These are phyloP conservation scores for Kwoniella heveanensis DNA, from an alignment of 768 basidiomycete genomes.

Conservation along the genomic window DNA sequence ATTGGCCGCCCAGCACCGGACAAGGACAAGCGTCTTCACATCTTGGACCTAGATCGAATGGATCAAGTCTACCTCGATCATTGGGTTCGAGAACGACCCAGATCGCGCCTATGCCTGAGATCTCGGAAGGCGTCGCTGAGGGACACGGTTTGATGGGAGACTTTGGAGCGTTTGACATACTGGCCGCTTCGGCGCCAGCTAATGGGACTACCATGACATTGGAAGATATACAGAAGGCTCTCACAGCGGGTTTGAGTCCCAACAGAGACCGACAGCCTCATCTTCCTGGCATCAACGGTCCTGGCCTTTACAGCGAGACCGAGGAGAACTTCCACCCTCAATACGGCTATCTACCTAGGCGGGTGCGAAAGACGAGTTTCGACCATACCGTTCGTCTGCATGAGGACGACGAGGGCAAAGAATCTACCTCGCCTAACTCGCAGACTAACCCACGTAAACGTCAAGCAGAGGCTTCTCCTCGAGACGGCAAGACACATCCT, in stretches of 20 bases:
- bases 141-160: conserved; percentile 1
- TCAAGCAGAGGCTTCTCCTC: conserved; percentile 51
- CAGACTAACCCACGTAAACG: conserved; percentile 54
- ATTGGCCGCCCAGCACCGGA: neutral
- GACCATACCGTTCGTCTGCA: conserved; percentile 83
- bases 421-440: conserved; percentile 14
- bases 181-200: conserved; percentile 38
- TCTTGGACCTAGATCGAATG: conserved; percentile 7
- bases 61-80: conserved; percentile 13
- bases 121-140: conserved; percentile 4
- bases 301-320: conserved; percentile 47
- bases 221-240: conserved; percentile 26
- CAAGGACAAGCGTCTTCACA: conserved; percentile 11
- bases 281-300: conserved; percentile 53
- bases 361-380: conserved; percentile 91
- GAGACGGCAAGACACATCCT: conserved; percentile 24
- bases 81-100: conserved; percentile 4
- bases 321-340: conserved; percentile 55
- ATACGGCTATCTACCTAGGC: conserved; percentile 67
- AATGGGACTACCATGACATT: conserved; percentile 17
- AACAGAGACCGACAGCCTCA: conserved; percentile 19
- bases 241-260: conserved; percentile 21
- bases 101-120: conserved; percentile 9
- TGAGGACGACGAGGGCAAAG: conserved; percentile 62
- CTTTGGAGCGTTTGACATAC: conserved; percentile 37